A percentile compares a stretch with the other conserved stretches of the same genome.
phyloP scores from a whole-genome alignment of 2,329 filamentous ascomycete genomes.

The Aureobasidium sp. region DNA sequence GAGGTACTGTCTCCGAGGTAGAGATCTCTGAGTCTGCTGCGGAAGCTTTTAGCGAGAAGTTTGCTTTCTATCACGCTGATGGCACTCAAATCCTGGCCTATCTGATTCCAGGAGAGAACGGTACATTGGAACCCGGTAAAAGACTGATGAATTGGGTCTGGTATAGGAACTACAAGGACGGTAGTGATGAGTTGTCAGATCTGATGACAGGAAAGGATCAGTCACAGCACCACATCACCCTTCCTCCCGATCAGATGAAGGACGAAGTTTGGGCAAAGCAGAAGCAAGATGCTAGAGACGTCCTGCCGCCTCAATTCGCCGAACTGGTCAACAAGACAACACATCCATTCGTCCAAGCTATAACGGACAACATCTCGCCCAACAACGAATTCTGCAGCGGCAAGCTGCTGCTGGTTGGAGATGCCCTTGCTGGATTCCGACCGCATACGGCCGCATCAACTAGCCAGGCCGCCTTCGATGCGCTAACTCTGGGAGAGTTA shows the following conservation, averaged over 20 bases:
- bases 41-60: constrained; percentile 31
- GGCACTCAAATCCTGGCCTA: constrained; percentile 38
- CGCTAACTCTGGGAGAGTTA: constrained; percentile 34
- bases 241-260: constrained; percentile 37
- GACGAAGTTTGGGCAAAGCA: constrained; percentile 35
- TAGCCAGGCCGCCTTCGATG: constrained; percentile 42
- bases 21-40: constrained; percentile 29
- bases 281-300: constrained; percentile 27
- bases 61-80: constrained; percentile 35
- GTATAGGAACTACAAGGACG: constrained; percentile 39
- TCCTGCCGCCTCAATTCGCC: constrained; percentile 35
- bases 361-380: constrained; percentile 37
- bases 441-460: constrained; percentile 43
- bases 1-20: constrained; percentile 28
- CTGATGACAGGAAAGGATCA: constrained; percentile 41
- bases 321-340: constrained; percentile 36
- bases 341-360: constrained; percentile 40
- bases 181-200: constrained; percentile 33
- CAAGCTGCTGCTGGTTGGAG: constrained; percentile 40
- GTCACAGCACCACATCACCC: constrained; percentile 35
- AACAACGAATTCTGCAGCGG: constrained; percentile 35
- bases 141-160: constrained; percentile 44
- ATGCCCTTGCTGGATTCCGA: constrained; percentile 41
- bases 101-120: constrained; percentile 39
- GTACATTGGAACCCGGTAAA: constrained; percentile 32